These are phyloP conservation scores for Pulveroboletus sp. DNA, from an alignment of 1,284 basidiomycete genomes.

Conservation along the genomic window DNA sequence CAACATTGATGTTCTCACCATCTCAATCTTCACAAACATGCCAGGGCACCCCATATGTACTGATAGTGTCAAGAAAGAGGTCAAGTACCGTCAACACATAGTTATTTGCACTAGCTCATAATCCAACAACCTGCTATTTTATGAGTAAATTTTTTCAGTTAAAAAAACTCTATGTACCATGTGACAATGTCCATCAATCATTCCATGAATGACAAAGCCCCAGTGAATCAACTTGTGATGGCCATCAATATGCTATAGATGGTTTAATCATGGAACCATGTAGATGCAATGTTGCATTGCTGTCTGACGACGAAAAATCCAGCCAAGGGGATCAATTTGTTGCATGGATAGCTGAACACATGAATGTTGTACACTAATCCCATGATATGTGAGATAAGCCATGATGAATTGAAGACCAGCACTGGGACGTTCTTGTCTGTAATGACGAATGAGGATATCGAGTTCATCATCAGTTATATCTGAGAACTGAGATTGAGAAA, in stretches of 20 bases:
- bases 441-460: not conserved
- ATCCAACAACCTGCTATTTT: not conserved
- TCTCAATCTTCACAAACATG: constrained; percentile 16
- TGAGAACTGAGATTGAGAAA: too few species aligned
- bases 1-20: constrained; percentile 31
- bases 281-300: not conserved
- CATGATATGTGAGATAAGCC: not conserved
- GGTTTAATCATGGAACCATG: not conserved
- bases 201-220: constrained; percentile 52
- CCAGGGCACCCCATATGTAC: not conserved
- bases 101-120: constrained; percentile 1
- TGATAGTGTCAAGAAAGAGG: not conserved
- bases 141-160: too few species aligned
- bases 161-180: not conserved
- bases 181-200: constrained; percentile 4
- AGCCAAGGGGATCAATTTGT: not conserved
- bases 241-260: constrained; percentile 42
- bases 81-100: constrained; percentile 1
- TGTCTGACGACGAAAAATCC: not conserved
- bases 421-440: not conserved
- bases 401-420: constrained; percentile 11
- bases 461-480: constrained; percentile 5
- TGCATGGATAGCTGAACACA: not conserved
- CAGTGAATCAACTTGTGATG: constrained; percentile 52
- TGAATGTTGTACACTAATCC: not conserved